phyloP scores from a whole-genome alignment of 2,329 filamentous ascomycete species.

The Exophiala aquamarina region DNA sequence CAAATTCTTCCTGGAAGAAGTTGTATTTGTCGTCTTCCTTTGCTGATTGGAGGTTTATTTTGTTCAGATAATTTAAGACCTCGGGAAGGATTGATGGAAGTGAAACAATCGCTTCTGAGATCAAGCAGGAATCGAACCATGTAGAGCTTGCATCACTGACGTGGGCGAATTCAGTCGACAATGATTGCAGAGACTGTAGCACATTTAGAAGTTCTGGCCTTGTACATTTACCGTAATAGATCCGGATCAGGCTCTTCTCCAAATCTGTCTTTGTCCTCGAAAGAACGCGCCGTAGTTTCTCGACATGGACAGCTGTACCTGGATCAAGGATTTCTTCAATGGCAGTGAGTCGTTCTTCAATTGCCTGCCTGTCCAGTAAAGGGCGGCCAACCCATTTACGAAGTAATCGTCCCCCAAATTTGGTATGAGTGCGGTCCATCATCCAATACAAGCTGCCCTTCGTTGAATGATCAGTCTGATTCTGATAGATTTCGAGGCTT shows the following conservation, averaged over 20 bases:
- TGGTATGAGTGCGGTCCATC: conserved; percentile 85
- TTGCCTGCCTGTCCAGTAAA: conserved; percentile 69
- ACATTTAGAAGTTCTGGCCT: conserved; percentile 83
- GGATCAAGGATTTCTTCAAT: conserved; percentile 81
- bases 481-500: conserved; percentile 92
- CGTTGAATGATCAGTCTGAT: conserved; percentile 80
- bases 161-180: conserved; percentile 72
- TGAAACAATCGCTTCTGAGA: conserved; percentile 70
- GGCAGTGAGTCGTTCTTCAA: conserved; percentile 78
- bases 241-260: conserved; percentile 88
- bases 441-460: conserved; percentile 95
- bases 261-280: conserved; percentile 74
- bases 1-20: conserved; percentile 85
- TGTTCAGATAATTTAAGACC: conserved; percentile 74
- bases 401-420: conserved; percentile 82
- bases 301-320: conserved; percentile 65
- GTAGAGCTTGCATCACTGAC: conserved; percentile 65
- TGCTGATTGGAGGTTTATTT: conserved; percentile 81
- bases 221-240: conserved; percentile 96
- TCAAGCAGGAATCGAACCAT: conserved; percentile 69
- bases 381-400: conserved; percentile 95
- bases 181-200: conserved; percentile 79
- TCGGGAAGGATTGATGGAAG: conserved; percentile 75
- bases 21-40: conserved; percentile 86
- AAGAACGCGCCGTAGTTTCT: conserved; percentile 72